phyloP scores from a whole-genome alignment of 192 early-diverging fungal species.

The Obelidium mucronatum region DNA sequence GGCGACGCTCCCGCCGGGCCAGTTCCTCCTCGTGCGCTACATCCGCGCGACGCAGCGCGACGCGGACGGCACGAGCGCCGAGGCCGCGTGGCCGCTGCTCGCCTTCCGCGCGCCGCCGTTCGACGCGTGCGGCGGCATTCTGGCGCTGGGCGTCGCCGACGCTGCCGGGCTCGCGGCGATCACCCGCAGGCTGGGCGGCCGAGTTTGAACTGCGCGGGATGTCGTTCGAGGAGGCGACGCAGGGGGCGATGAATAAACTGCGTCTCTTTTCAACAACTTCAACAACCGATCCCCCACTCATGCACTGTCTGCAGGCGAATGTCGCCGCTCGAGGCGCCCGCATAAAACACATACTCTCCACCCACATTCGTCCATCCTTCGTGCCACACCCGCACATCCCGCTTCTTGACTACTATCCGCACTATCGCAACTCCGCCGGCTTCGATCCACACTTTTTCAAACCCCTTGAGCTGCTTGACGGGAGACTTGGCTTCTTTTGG shows the following conservation, averaged over 20 bases:
- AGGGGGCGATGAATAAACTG: too few species aligned
- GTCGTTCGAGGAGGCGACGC: too few species aligned
- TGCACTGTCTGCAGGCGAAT: constrained; percentile 28
- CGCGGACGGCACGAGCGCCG: not conserved
- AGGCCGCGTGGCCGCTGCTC: constrained; percentile 16
- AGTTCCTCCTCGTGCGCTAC: constrained; percentile 23
- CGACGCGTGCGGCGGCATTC: not conserved
- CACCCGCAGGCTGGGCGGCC: constrained; percentile 9
- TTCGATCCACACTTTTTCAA: constrained; percentile 49
- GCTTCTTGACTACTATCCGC: constrained; percentile 43
- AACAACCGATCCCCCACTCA: not conserved
- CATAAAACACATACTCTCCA: constrained; percentile 55
- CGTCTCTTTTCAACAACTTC: too few species aligned
- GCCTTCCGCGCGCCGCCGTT: not conserved
- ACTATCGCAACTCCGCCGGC: constrained; percentile 52
- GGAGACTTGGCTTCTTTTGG: constrained; percentile 41
- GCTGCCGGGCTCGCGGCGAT: not conserved
- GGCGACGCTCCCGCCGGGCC: not conserved
- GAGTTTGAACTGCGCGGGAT: not conserved
- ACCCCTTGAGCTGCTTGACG: constrained; percentile 45
- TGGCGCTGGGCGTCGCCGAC: not conserved
- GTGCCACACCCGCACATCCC: constrained; percentile 56
- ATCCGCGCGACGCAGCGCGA: not conserved
- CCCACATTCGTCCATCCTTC: constrained; percentile 54
- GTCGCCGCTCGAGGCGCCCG: constrained; percentile 62